A percentile compares a stretch with the other conserved stretches of the same genome.
Evolutionary conservation across 169 alveolate species (phyloP).

Genomic region (Plasmodium vinckei): DNA sequence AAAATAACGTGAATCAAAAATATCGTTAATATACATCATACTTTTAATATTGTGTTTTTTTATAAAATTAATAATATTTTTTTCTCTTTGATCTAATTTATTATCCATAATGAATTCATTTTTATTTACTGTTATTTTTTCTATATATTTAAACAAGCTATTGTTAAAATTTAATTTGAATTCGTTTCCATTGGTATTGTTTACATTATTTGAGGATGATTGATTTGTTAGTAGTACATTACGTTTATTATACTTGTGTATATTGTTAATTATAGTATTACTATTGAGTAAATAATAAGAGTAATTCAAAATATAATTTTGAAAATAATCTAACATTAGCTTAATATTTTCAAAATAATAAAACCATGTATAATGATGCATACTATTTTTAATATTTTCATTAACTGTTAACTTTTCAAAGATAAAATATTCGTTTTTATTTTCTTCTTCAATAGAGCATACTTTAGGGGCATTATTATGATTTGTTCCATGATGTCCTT

Average conservation of each 20-base stretch:
- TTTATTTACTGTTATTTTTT: constrained; percentile 38
- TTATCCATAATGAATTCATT: constrained; percentile 10
- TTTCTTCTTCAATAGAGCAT: constrained; percentile 9
- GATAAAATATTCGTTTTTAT: constrained; percentile 29
- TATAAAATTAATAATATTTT: constrained; percentile 36
- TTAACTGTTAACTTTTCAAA: constrained; percentile 50
- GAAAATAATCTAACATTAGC: constrained; percentile 40
- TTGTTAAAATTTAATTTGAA: constrained; percentile 30
- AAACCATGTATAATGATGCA: constrained; percentile 57
- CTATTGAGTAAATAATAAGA: constrained; percentile 48
- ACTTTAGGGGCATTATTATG: not conserved
- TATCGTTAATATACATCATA: constrained; percentile 64
- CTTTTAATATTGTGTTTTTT: constrained; percentile 63
- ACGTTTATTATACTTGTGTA: constrained; percentile 24
- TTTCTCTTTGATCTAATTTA: constrained; percentile 24
- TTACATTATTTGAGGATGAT: constrained; percentile 1
- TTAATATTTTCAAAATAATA: constrained; percentile 61
- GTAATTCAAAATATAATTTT: constrained; percentile 37
- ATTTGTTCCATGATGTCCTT: not conserved
- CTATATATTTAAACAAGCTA: constrained; percentile 34
- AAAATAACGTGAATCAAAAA: constrained; percentile 46
- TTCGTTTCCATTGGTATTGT: not conserved
- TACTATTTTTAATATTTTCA: constrained; percentile 24
- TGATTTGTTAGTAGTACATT: constrained; percentile 21
- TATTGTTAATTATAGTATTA: not conserved